Percentiles rank a stretch among this genome's conserved stretches.
Evolutionary conservation across 345 rosid genomes (phyloP).

Genomic region (Eucalyptus brandiana): DNA sequence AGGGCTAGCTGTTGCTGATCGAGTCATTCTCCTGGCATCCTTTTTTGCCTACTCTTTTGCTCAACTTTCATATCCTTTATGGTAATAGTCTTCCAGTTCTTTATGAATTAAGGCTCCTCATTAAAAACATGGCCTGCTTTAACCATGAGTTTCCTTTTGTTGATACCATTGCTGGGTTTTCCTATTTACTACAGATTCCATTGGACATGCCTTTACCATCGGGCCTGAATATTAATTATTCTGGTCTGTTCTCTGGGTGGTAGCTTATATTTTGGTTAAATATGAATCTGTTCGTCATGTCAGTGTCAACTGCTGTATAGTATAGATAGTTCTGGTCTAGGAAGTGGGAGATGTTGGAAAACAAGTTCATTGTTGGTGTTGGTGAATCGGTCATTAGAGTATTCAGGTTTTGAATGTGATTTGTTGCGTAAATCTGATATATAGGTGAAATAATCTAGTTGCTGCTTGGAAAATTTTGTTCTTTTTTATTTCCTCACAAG

Average conservation of each 20-base stretch:
- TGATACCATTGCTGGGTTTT: background rate
- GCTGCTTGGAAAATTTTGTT: background rate
- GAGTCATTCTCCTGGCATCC: background rate
- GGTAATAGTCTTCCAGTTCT: background rate
- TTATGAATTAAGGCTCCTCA: background rate
- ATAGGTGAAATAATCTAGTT: background rate
- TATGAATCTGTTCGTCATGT: background rate
- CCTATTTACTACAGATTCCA: background rate
- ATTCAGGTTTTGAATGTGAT: background rate
- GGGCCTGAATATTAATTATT: background rate
- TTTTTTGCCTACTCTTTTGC: background rate
- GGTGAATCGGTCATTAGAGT: background rate
- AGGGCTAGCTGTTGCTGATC: background rate
- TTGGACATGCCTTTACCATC: background rate
- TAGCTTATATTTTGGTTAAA: background rate
- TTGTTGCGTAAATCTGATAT: background rate
- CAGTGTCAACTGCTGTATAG: background rate
- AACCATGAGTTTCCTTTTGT: background rate
- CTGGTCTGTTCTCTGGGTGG: background rate
- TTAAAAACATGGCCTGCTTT: background rate
- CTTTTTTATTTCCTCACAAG: background rate
- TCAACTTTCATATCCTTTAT: background rate
- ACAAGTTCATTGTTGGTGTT: background rate
- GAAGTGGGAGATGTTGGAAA: background rate
- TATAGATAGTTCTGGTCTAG: background rate